These are phyloP conservation scores for Neoscytalidium dimidiatum DNA, from an alignment of 2,329 filamentous ascomycete genomes.

Conservation along the genomic window DNA sequence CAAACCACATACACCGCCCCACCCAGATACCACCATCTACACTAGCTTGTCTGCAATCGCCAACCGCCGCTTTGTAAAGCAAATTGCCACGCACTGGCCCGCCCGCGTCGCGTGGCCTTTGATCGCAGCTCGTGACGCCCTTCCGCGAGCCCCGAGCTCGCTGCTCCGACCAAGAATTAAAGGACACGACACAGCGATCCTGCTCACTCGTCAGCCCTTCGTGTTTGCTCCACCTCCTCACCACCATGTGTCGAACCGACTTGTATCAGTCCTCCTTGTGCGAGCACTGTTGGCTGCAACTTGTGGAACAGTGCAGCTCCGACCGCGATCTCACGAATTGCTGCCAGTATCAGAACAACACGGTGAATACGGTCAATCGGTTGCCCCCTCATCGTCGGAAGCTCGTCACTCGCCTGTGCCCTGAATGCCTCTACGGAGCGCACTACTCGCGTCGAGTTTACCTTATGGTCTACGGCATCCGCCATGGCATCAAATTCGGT, in stretches of 20 bases:
- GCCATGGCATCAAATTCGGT: slow-evolving; percentile 8
- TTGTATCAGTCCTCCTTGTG: slow-evolving; percentile 50
- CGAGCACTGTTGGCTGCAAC: slow-evolving; percentile 51
- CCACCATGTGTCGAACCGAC: slow-evolving; percentile 50
- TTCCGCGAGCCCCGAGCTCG: no score
- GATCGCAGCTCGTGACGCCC: no score
- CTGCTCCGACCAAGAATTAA: no score
- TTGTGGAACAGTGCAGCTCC: slow-evolving; percentile 46
- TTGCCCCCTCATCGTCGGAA: not conserved
- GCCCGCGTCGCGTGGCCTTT: no score
- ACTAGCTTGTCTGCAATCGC: not conserved
- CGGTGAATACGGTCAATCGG: slow-evolving; percentile 18
- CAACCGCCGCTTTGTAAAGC: not conserved
- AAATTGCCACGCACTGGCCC: not conserved
- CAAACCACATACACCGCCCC: not conserved
- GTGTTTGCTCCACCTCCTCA: not conserved
- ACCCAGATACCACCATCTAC: not conserved
- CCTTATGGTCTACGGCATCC: not conserved
- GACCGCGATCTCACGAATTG: slow-evolving; percentile 44
- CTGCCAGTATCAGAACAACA: slow-evolving; percentile 36
- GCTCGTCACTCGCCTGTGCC: not conserved
- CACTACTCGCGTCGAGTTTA: not conserved
- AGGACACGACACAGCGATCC: no score
- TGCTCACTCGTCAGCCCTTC: not conserved
- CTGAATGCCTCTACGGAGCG: not conserved